Evolutionary conservation across 2,329 filamentous ascomycete genomes (phyloP), one percentile per base, ranked within the genome.

Genomic region (Dothistroma pini): DNA sequence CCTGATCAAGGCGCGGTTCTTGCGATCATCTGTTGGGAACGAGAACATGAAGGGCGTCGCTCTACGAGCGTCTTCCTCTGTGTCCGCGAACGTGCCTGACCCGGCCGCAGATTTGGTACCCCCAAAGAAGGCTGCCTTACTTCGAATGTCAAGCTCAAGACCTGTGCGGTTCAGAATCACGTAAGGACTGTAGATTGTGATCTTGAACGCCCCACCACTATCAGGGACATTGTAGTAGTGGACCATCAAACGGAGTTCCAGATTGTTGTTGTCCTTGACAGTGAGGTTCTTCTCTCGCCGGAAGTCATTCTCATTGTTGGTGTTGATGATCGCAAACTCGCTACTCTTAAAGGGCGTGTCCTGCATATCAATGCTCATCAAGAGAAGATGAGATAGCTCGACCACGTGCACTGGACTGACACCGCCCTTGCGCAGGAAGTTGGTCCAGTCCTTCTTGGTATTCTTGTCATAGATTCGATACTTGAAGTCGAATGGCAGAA

Each of bases 391-490:
- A 0, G 93, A 97, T 21, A 99, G 81, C 76, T 99, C 93, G 19
- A 97, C 93, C 10, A 97, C 93, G 73, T 99, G 95, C 0, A 99
- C 93, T 0, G 96, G 96, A 74, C 95, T 99, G 59, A 97, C 89
- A 14, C 96, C 96, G 29, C 96, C 95, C 76, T 97, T 97, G 60
- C 95, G 87, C 52, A 99, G 79, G 78, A 99, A 99, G 75, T 99
- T 99, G 4, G 91, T 96, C 95, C 95, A 99, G 74, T 99, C 95
- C 74, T 96, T 96, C 81, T 93, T 96, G 0, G 93, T 97, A 75
- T 96, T 96, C 79, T 96, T 97, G 79, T 99, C 95, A 72, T 97
- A 99, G 58, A 99, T 97, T 58, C 93, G 87, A 75, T 99, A 99
- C 76, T 99, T 97, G 85, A 99, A 99, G 76, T 99, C 95, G 72